Conservation (phyloP, 148 eudicot species). For the Cornus suecica region DNA sequence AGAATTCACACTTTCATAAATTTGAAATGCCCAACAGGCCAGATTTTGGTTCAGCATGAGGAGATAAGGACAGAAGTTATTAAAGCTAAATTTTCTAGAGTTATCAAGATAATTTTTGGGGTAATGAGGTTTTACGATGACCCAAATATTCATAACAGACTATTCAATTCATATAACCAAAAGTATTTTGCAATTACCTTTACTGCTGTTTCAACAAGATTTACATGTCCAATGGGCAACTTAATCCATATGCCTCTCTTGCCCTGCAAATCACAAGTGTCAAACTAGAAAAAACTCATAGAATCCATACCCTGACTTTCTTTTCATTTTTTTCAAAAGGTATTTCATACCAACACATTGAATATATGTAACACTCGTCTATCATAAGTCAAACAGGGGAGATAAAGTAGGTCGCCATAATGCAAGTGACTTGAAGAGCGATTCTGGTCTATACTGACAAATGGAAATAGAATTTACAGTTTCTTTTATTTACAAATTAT, state of each 20-base stretch:
- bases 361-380: neutral
- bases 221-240: constrained; percentile 58
- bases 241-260: constrained; percentile 85
- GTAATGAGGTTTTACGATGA: neutral
- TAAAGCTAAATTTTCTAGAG: neutral
- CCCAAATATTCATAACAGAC: neutral
- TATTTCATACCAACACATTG: neutral
- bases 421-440: neutral
- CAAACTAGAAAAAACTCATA: neutral
- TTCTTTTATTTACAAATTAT: too few species aligned
- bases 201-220: constrained; percentile 64
- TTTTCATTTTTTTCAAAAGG: too few species aligned
- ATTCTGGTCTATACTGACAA: neutral
- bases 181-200: constrained; percentile 36
- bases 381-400: neutral
- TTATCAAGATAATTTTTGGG: neutral
- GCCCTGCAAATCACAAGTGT: constrained; percentile 38
- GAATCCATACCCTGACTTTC: neutral
- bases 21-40: too few species aligned
- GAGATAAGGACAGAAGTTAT: too few species aligned
- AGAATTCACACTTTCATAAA: too few species aligned
- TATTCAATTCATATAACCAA: neutral
- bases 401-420: neutral
- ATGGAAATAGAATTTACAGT: neutral
- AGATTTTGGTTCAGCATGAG: too few species aligned